These are phyloP conservation scores for Purshia tridentata DNA, from an alignment of 306 rosid species.

Conservation along the genomic window DNA sequence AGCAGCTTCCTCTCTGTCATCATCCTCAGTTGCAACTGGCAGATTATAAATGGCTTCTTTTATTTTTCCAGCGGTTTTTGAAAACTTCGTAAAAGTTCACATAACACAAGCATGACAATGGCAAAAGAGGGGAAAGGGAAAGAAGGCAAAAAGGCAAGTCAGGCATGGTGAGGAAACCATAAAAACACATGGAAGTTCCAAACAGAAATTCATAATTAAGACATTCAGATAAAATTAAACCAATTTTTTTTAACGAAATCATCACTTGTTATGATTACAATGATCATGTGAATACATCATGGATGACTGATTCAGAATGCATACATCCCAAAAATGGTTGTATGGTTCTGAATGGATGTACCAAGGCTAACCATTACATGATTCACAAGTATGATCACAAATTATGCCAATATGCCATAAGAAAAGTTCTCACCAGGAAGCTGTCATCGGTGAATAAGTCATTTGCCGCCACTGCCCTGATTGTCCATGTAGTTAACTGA, in stretches of 20 bases:
- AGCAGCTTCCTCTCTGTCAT: conserved; percentile 68
- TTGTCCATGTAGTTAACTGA: conserved; percentile 62
- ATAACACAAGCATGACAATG: conserved; percentile 24
- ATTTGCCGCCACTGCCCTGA: conserved; percentile 69
- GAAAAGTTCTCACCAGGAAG: conserved; percentile 67
- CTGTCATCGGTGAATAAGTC: conserved; percentile 86
- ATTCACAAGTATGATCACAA: conserved; percentile 13
- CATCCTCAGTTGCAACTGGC: conserved; percentile 75
- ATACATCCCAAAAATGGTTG: conserved; percentile 27
- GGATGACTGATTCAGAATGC: conserved; percentile 9
- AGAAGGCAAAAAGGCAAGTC: conserved; percentile 8
- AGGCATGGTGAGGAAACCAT: conserved; percentile 9
- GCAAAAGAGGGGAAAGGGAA: background rate
- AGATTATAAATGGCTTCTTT: conserved; percentile 74
- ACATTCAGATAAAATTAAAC: background rate
- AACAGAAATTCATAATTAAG: background rate
- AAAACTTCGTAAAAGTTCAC: conserved; percentile 49
- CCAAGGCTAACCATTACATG: background rate
- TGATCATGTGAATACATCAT: background rate
- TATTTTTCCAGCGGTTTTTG: conserved; percentile 73
- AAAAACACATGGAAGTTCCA: background rate
- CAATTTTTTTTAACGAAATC: no score
- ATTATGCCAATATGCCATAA: background rate
- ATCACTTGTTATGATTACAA: background rate
- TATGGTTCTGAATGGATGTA: conserved; percentile 16